Base-by-base conservation (phyloP, 805 yeast genomes). In the Cyberlindnera veronae region DNA sequence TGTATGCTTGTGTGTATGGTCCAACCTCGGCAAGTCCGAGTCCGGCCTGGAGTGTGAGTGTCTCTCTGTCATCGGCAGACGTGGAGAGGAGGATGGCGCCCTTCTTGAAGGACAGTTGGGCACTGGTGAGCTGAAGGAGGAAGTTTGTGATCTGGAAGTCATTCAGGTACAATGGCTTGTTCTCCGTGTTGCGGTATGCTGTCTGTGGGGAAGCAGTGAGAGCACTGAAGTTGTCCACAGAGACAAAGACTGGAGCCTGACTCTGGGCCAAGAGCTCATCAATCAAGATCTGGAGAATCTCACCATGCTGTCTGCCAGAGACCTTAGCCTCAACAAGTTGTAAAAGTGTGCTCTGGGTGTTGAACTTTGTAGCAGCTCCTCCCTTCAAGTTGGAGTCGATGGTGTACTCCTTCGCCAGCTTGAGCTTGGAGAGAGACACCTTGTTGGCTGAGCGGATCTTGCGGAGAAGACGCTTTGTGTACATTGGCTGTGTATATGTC, bases 401-500 rank as follows among this genome's bases (percentile, higher is more conserved):
- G 39, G 58, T 53, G 41, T 63, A 59, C 32, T 60, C 64, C 22
- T 66, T 51, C 12, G 64, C 48, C 33, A 71, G 46, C 32, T 53
- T 49, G 29, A 74, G 54, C 9, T 62, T 53, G 12, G 57, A 38
- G 21, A 80, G 59, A 5, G 62, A 29, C 3, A 54, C 61, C 29
- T 55, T 57, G 51, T 82, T 82, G 11, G 72, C 72, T 36, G 64
- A 64, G 33, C 63, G 55, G 27, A 77, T 62, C 57, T 77, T 78
- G 45, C 68, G 66, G 45, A 86, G 57, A 58, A 86, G 71, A 34
- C 72, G 70, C 54, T 78, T 77, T 36, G 84, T 64, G 55, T 69
- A 76, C 91, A 84, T 83, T 43, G 91, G 95, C 63, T 89, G 96
- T 36, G 77, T 83, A 60, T 79, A 84, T 30, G 67, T 50, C 17